Conservation (phyloP, 208 protist genomes). For the Trichomonas gallinae region DNA sequence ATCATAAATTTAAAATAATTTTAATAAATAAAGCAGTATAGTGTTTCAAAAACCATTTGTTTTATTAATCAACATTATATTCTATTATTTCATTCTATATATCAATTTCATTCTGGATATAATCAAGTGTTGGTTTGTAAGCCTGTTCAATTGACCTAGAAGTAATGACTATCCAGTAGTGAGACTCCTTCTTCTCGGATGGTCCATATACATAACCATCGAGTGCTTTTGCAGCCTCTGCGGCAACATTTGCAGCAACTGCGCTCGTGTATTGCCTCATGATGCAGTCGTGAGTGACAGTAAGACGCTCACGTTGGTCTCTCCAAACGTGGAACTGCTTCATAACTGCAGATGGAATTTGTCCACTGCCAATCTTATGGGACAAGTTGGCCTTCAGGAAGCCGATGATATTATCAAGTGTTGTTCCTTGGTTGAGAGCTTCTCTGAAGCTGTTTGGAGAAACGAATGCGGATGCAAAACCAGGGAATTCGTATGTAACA, state of each 20-base stretch:
- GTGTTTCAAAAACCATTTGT: no score
- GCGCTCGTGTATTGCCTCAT: background rate
- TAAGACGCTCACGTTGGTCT: background rate
- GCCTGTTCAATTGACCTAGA: background rate
- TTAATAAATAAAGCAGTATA: no score
- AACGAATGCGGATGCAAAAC: background rate
- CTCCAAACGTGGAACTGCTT: background rate
- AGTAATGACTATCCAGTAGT: background rate
- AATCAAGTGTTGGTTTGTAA: background rate
- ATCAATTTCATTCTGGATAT: background rate
- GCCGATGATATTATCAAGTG: background rate
- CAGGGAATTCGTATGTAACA: background rate
- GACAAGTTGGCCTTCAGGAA: background rate
- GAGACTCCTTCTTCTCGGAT: background rate
- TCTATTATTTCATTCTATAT: no score
- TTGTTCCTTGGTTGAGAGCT: background rate
- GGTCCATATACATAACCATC: background rate
- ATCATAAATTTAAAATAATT: no score
- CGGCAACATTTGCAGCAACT: background rate
- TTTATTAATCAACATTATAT: no score
- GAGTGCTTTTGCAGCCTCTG: background rate
- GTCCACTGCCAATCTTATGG: background rate
- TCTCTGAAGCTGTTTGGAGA: background rate
- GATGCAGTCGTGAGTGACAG: background rate
- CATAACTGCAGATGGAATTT: background rate